Percentiles rank a stretch among this genome's conserved stretches.
Evolutionary conservation across 805 yeast species (phyloP).

Genomic region (Candida stauntonica): DNA sequence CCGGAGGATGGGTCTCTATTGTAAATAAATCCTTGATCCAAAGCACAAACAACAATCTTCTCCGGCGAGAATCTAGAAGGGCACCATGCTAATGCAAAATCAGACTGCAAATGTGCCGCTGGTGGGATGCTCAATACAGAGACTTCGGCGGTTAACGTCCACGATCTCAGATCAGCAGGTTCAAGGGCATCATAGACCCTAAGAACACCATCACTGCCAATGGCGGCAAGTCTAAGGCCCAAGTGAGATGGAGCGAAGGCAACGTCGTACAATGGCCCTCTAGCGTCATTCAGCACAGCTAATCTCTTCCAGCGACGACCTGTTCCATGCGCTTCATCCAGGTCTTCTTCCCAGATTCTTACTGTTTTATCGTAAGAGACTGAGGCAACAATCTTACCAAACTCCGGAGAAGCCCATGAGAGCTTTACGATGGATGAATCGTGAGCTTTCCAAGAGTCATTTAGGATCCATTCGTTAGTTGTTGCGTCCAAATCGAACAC

Average conservation of each 20-base stretch:
- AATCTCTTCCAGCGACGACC: slow-evolving; percentile 81
- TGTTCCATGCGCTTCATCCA: slow-evolving; percentile 68
- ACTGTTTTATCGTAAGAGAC: slow-evolving; percentile 89
- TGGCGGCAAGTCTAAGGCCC: slow-evolving; percentile 78
- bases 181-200: slow-evolving; percentile 85
- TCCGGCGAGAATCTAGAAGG: slow-evolving; percentile 80
- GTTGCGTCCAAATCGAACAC: slow-evolving; percentile 73
- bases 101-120: slow-evolving; percentile 76
- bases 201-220: slow-evolving; percentile 84
- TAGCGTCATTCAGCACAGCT: slow-evolving; percentile 77
- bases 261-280: slow-evolving; percentile 87
- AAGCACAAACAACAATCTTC: slow-evolving; percentile 75
- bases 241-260: slow-evolving; percentile 82
- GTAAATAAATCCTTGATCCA: slow-evolving; percentile 85
- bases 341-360: slow-evolving; percentile 86
- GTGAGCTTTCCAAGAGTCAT: slow-evolving; percentile 94
- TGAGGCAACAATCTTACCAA: slow-evolving; percentile 79
- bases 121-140: slow-evolving; percentile 65
- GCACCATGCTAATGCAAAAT: slow-evolving; percentile 86
- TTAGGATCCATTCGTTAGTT: slow-evolving; percentile 72
- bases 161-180: slow-evolving; percentile 78
- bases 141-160: slow-evolving; percentile 76
- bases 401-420: slow-evolving; percentile 94
- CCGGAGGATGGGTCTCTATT: slow-evolving; percentile 43
- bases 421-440: slow-evolving; percentile 80